phyloP scores from a whole-genome alignment of 176 grass and related monocot species.

The Zea luxurians region DNA sequence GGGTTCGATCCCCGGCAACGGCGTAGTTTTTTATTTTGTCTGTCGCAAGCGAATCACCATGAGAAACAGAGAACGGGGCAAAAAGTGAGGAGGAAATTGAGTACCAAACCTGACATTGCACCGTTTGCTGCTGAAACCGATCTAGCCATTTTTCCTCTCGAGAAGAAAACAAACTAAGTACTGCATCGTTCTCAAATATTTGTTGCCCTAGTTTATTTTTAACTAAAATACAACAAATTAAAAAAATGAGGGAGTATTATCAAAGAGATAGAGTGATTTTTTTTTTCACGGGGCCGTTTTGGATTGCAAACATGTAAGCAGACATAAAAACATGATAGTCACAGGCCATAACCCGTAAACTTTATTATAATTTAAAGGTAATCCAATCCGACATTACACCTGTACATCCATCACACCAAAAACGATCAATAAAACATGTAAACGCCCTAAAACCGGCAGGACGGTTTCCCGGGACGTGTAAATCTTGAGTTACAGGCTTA shows the following conservation, averaged over 20 bases:
- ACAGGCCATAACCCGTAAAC: not conserved
- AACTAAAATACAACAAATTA: no score
- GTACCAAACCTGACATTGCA: not conserved
- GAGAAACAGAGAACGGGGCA: not conserved
- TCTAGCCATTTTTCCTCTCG: not conserved
- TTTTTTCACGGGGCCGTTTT: not conserved
- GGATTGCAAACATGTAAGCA: not conserved
- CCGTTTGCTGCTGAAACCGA: not conserved
- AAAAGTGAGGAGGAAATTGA: no score
- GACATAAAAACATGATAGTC: not conserved
- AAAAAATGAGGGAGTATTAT: not conserved
- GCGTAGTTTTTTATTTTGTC: not conserved
- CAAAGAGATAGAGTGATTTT: no score
- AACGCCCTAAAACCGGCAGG: not conserved
- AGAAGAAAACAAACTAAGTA: not conserved
- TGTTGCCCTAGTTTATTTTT: no score
- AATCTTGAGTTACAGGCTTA: conserved; percentile 42
- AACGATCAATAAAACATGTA: not conserved
- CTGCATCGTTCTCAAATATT: no score
- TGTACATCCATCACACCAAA: not conserved
- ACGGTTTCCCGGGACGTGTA: not conserved
- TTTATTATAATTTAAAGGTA: conserved; percentile 39
- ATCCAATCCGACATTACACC: conserved; percentile 33
- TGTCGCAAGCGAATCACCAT: not conserved
- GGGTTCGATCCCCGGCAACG: conserved; percentile 98